Evolutionary conservation across 2,329 filamentous ascomycete species (phyloP).

Genomic region (Colletotrichum tofieldiae): DNA sequence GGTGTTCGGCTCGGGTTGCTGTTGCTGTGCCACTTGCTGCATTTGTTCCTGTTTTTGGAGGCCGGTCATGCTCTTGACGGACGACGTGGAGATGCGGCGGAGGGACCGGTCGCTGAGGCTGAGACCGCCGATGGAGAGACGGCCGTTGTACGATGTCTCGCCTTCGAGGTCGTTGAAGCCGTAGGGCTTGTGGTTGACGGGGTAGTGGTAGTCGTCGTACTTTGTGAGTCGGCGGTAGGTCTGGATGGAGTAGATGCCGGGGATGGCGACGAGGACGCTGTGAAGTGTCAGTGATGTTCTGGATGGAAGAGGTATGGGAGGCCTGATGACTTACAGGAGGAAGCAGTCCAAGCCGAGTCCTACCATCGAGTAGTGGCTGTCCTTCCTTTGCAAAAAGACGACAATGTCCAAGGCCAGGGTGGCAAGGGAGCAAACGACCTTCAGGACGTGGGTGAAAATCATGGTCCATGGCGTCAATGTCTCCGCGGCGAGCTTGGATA

Average conservation of each 20-base stretch:
- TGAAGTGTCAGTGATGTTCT: background rate
- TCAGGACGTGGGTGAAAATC: constrained; percentile 67
- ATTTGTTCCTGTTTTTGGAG: constrained; percentile 10
- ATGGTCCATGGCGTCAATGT: constrained; percentile 69
- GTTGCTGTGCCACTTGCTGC: constrained; percentile 16
- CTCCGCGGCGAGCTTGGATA: constrained; percentile 63
- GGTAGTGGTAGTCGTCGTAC: constrained; percentile 67
- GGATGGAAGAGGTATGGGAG: background rate
- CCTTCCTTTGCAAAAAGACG: constrained; percentile 62
- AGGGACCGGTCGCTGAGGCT: constrained; percentile 37
- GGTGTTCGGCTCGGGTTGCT: constrained; percentile 7
- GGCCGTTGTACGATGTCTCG: constrained; percentile 35
- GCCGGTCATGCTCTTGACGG: constrained; percentile 27
- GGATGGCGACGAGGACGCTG: constrained; percentile 60
- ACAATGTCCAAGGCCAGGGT: constrained; percentile 68
- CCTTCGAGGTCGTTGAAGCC: constrained; percentile 56
- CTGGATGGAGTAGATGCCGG: constrained; percentile 63
- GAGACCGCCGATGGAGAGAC: constrained; percentile 41
- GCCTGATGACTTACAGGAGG: constrained; percentile 60
- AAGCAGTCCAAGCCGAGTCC: constrained; percentile 65
- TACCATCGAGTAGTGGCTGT: constrained; percentile 64
- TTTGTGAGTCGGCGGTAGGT: constrained; percentile 64
- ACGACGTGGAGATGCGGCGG: constrained; percentile 41
- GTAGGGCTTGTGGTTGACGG: constrained; percentile 65
- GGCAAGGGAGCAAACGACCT: constrained; percentile 62